phyloP scores from a whole-genome alignment of 1,284 basidiomycete genomes.

The Ceratobasidium sp. region DNA sequence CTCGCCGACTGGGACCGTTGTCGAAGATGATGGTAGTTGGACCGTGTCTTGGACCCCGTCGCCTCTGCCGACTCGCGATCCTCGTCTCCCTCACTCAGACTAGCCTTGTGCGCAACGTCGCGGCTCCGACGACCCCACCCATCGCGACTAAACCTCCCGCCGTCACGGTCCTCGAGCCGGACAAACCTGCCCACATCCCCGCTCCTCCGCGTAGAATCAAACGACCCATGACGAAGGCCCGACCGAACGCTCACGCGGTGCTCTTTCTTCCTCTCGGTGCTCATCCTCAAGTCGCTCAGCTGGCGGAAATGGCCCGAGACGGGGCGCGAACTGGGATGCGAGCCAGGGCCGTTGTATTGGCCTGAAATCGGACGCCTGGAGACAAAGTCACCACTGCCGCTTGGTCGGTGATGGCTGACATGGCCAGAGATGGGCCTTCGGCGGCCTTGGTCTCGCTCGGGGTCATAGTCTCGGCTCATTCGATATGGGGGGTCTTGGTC shows the following conservation, averaged over 20 bases:
- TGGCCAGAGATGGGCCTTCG: not conserved
- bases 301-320: not conserved
- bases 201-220: constrained; percentile 19
- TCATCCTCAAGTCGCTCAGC: not conserved
- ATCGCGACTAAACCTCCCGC: constrained; percentile 23
- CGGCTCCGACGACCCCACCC: constrained; percentile 7
- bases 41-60: not conserved
- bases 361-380: constrained; percentile 8
- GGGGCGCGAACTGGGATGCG: not conserved
- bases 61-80: constrained; percentile 1
- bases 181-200: constrained; percentile 1
- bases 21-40: not conserved
- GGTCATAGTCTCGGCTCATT: not conserved
- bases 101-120: constrained; percentile 1
- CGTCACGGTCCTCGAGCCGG: constrained; percentile 21
- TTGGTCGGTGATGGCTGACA: constrained; percentile 5
- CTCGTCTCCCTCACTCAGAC: constrained; percentile 33
- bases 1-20: constrained; percentile 24
- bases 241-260: constrained; percentile 29
- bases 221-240: constrained; percentile 4
- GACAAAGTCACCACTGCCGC: not conserved
- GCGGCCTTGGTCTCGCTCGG: not conserved
- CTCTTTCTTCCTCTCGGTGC: constrained; percentile 8
- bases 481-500: no score
- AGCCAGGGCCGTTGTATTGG: not conserved